Evolutionary conservation across 163 green algal species (phyloP).

Genomic region (Chlorella variabilis): DNA sequence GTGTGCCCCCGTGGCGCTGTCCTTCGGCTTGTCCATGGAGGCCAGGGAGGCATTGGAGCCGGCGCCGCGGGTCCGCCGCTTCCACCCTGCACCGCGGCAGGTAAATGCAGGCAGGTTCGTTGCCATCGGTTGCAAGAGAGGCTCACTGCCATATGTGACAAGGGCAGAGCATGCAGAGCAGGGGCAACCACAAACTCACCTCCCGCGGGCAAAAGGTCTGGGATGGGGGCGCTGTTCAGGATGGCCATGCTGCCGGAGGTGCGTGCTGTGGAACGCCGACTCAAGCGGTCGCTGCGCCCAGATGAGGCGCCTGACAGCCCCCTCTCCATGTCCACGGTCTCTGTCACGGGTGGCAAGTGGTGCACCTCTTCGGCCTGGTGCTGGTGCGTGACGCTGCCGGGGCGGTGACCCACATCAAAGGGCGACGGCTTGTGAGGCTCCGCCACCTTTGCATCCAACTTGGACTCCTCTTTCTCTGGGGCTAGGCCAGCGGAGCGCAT

Average conservation of each 20-base stretch:
- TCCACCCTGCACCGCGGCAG: slow-evolving; percentile 1
- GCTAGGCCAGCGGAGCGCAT: background rate
- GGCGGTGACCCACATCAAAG: background rate
- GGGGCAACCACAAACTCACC: background rate
- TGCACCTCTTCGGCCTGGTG: background rate
- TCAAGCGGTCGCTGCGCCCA: no score
- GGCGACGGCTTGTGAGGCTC: background rate
- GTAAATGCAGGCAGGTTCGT: no score
- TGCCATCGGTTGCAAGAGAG: no score
- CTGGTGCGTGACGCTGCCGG: background rate
- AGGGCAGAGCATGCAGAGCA: background rate
- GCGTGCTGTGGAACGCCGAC: background rate
- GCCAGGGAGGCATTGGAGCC: background rate
- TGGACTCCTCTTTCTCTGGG: background rate
- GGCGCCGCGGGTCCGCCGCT: background rate
- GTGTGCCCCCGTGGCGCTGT: background rate
- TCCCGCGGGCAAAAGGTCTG: background rate
- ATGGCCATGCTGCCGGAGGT: background rate
- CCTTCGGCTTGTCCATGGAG: background rate
- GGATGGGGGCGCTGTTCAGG: background rate
- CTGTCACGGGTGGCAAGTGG: slow-evolving; percentile 7
- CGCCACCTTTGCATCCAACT: background rate
- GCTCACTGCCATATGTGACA: no score
- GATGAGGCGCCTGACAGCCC: no score
- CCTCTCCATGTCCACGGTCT: background rate